Conservation (phyloP, 2,329 filamentous ascomycete species). For the Periglandula ipomoeae region DNA sequence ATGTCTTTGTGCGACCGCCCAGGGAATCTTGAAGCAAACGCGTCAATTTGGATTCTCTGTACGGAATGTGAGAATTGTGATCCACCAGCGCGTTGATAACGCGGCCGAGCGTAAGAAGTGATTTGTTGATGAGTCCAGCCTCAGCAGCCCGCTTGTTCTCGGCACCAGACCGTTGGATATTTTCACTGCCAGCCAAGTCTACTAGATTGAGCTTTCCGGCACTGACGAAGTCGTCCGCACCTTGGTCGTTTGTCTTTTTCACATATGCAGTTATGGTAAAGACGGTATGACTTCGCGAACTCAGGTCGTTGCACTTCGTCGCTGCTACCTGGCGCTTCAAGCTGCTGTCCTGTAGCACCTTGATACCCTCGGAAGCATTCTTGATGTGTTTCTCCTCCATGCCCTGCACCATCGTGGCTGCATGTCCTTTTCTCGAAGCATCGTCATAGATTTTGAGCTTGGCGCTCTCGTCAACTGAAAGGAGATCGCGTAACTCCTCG, state of each 20-base stretch:
- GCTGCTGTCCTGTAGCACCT: slow-evolving; percentile 79
- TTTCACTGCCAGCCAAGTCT: slow-evolving; percentile 93
- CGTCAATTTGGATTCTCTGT: slow-evolving; percentile 91
- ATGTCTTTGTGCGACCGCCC: slow-evolving; percentile 91
- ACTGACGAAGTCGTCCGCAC: slow-evolving; percentile 82
- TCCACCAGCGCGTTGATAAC: slow-evolving; percentile 98
- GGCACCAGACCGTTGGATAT: slow-evolving; percentile 91
- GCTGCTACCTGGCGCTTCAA: slow-evolving; percentile 95
- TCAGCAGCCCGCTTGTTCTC: slow-evolving; percentile 97
- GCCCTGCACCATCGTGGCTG: slow-evolving; percentile 82
- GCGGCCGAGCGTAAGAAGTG: slow-evolving; percentile 82
- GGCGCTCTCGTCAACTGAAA: slow-evolving; percentile 68
- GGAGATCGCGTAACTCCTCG: slow-evolving; percentile 85
- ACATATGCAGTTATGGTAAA: slow-evolving; percentile 93
- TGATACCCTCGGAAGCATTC: slow-evolving; percentile 74
- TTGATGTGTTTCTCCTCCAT: slow-evolving; percentile 97
- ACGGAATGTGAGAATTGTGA: slow-evolving; percentile 78
- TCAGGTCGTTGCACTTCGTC: slow-evolving; percentile 98
- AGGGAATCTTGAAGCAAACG: slow-evolving; percentile 92
- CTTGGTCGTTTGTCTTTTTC: slow-evolving; percentile 70
- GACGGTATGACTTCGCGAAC: slow-evolving; percentile 92
- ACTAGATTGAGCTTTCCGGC: slow-evolving; percentile 94
- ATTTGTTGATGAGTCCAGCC: slow-evolving; percentile 97
- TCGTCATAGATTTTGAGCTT: slow-evolving; percentile 98
- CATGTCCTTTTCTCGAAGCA: slow-evolving; percentile 73